Percentiles rank a stretch among this genome's conserved stretches.
phyloP scores from a whole-genome alignment of 202 grass and related monocot genomes.

The Digitaria exilis region DNA sequence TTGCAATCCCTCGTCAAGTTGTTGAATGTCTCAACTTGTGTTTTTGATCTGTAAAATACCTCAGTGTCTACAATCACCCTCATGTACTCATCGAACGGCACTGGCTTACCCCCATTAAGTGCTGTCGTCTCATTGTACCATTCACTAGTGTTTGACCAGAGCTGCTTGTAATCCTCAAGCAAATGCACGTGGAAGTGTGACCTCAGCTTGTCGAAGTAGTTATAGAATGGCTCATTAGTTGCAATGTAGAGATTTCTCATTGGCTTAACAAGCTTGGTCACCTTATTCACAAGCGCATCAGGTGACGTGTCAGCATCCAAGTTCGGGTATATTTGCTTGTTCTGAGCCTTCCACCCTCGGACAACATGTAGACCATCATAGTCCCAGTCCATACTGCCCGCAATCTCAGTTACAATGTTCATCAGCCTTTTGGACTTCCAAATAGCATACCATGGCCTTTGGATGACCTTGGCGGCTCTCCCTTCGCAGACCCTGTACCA shows the following conservation, averaged over 20 bases:
- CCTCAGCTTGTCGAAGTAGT: conserved; percentile 96
- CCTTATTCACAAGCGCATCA: conserved; percentile 63
- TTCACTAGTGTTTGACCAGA: conserved; percentile 83
- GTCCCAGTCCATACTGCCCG: conserved; percentile 94
- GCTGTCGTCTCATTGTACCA: conserved; percentile 93
- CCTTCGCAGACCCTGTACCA: conserved; percentile 99
- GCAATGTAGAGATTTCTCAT: conserved; percentile 88
- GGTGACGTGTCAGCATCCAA: conserved; percentile 88
- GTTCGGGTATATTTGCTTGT: conserved; percentile 88
- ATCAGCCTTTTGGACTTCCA: conserved; percentile 95
- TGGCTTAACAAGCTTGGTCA: conserved; percentile 62
- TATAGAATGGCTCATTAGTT: conserved; percentile 93
- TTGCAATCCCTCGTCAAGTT: conserved; percentile 97
- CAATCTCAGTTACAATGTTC: conserved; percentile 94
- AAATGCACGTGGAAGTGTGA: conserved; percentile 92
- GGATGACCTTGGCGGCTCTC: conserved; percentile 72
- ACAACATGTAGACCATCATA: conserved; percentile 90
- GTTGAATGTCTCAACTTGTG: conserved; percentile 85
- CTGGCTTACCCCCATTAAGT: conserved; percentile 58
- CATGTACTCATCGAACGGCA: conserved; percentile 90
- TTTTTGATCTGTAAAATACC: conserved; percentile 85
- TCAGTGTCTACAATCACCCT: conserved; percentile 94
- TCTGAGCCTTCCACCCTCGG: conserved; percentile 77
- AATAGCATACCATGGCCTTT: conserved; percentile 86
- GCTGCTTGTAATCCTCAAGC: conserved; percentile 94